Base-by-base conservation (phyloP, 805 yeast species). In the Monosporozyma aquatica region DNA sequence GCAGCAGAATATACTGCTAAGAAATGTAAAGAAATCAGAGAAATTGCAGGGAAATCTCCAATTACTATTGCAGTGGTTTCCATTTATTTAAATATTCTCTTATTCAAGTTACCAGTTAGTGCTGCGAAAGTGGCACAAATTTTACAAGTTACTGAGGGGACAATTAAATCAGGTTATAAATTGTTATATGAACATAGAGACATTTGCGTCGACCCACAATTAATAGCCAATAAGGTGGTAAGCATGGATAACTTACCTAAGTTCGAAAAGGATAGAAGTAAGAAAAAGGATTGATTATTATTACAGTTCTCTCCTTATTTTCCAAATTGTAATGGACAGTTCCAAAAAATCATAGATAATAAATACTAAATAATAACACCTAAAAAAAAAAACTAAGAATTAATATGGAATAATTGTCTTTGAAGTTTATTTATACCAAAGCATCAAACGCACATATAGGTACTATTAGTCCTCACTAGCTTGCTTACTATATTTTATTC, bases 61-160 rank as follows among this genome's bases (percentile, higher is more conserved):
- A 89, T 89, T 42, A 90, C 98, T 28, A 87, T 92, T 57, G 97
- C 97, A 0, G 97, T 97, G 6, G 94, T 97, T 1, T 95, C 92
- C 5, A 90, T 92, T 38, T 92, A 90, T 65, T 81, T 92, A 84
- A 85, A 95, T 6, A 83, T 90, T 4, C 68, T 85, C n/a, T 67
- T 92, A n/a, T 89, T 89, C 60, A 83, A 83, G 36, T 80, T 81
- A 27, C 82, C 78, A 40, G 69, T 86, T 28, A 70, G 83, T 3
- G 89, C 95, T 0, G 66, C 82, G 1, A 82, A 78, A 55, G 90
- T 92, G 43, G 85, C 95, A 10, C 95, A 87, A 52, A 84, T 84
- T 53, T 77, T 96, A 14, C 97, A 96, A 52, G 97, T 92, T 15
- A 84, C 95, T 55, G 98, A 92, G 59, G 97, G 97, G 51, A 92